Base-by-base conservation (phyloP, 1,139 yeast species). In the Kodamaea fungicola region DNA sequence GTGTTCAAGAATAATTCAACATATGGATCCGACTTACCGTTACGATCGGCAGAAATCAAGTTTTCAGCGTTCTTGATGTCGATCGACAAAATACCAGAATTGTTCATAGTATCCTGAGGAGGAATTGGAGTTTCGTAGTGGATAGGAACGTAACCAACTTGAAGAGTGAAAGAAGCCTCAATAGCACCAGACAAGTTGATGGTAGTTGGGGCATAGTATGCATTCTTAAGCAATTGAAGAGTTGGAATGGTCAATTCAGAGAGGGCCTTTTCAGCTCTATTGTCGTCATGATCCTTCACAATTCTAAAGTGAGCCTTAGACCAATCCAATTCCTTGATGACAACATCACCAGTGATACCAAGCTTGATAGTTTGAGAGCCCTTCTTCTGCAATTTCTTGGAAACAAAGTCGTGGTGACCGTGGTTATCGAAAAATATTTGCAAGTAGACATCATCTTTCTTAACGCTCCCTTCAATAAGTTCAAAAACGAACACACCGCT, bases 21-120 rank as follows among this genome's bases (percentile, higher is more conserved):
- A 55, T 80, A 92, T 43, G 99, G 99, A 62, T 92, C 99, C 7
- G 96, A 87, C 57, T 83, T 84, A 38, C 97, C 97, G 48, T 84
- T 83, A 22, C 87, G 70, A 60, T 92, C 99, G 21, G 92, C 94
- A 9, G 96, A 73, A 35, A 83, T 76, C 44, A 94, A 72, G 37
- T 77, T 77, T n/a, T 72, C 73, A 3, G 94, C 97, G 39, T 71
- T 71, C 34, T 80, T 49, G 9, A 86, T 73, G 28, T 74, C 77
- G 25, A 89, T 71, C n/a, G 73, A 70, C 45, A 90, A 64, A 25
- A 67, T 67, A 58, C 99, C 99, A 45, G 81, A 73, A 57, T 89
- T 86, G 37, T 83, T 75, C 45, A 81, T 76, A 34, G 85, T 71
- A 60, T 92, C 98, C 38, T 77, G 76, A 10, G 79, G 77, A 41